Base-by-base conservation (phyloP, 331 rosid genomes). In the Malus hybrid region DNA sequence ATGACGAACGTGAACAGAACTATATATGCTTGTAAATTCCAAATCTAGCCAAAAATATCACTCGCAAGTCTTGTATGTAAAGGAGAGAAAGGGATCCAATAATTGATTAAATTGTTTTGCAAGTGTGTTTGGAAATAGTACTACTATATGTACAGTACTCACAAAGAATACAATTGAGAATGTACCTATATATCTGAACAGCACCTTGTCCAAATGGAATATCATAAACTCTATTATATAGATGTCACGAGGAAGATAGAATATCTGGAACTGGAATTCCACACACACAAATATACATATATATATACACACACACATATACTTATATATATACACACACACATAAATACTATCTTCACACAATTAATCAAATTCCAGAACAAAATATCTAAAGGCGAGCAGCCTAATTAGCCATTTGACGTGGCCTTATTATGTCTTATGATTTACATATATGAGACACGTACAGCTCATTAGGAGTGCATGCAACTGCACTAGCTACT, bases 131-230 rank as follows among this genome's bases (percentile, higher is more conserved):
- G 22, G 57, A 52, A 13, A 59, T 59, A 59, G 48, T 42, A 42
- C 5, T 42, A 42, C 48, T 42, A 10, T 10, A 42, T 10, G 3
- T 42, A 42, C 48, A 42, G 48, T 42, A 42, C 12, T 59, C 10
- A 39, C 46, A 48, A 50, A 56, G 63, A 70, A 70, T 70, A 70
- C 18, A n/a, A 10, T 29, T 48, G 39, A 70, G 74, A 70, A 29
- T 28, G 74, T 31, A 52, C 48, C 29, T 54, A 1, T 48, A 31
- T 52, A 70, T 52, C 44, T 70, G 74, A 52, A 27, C 48, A 31
- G 29, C 28, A 54, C n/a, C 75, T 71, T 55, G 75, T 55, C 52
- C 65, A 71, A 59, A 59, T 54, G 75, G 74, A 70, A 70, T 70
- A 34, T 70, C 18, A 10, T 5, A 70, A 18, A 50, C 14, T 19